These are phyloP conservation scores for Trichosporon sp. DNA, from an alignment of 1,284 basidiomycete species.

Conservation along the genomic window DNA sequence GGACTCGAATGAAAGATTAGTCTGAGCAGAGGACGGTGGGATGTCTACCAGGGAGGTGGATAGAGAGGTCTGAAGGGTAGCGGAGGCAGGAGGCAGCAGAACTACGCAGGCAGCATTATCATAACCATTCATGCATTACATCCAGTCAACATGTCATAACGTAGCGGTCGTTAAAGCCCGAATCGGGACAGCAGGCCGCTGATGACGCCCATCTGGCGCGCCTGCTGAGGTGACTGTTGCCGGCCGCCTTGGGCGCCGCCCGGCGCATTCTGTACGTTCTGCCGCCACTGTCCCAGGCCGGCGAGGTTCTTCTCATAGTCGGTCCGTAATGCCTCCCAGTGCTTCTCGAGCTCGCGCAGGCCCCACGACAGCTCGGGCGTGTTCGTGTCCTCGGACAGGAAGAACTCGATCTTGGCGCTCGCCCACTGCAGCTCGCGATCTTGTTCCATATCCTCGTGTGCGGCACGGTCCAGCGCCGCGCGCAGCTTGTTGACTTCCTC, in stretches of 20 bases:
- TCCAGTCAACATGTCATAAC: not conserved
- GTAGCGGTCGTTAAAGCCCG: not conserved
- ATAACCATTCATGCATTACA: not conserved
- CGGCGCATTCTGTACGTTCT: not conserved
- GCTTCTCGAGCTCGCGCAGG: slow-evolving; percentile 30
- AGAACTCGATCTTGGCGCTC: slow-evolving; percentile 32
- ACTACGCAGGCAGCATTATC: no score
- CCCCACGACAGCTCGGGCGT: slow-evolving; percentile 31
- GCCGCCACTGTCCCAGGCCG: not conserved
- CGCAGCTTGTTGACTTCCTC: slow-evolving; percentile 16
- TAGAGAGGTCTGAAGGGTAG: not conserved
- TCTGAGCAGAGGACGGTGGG: not conserved
- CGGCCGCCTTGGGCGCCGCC: not conserved
- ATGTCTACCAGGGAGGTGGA: not conserved
- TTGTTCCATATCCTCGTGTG: slow-evolving; percentile 23
- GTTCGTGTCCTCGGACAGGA: slow-evolving; percentile 36
- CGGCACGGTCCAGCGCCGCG: slow-evolving; percentile 15
- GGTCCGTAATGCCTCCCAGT: slow-evolving; percentile 29
- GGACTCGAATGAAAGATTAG: not conserved
- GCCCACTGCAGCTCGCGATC: slow-evolving; percentile 27
- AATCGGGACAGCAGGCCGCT: not conserved
- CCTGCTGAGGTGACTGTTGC: not conserved
- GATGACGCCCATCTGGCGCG: not conserved
- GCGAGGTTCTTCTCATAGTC: slow-evolving; percentile 4
- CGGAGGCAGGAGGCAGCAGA: not conserved